These are phyloP conservation scores for Candida sp. DNA, from an alignment of 1,139 yeast species.

Conservation along the genomic window DNA sequence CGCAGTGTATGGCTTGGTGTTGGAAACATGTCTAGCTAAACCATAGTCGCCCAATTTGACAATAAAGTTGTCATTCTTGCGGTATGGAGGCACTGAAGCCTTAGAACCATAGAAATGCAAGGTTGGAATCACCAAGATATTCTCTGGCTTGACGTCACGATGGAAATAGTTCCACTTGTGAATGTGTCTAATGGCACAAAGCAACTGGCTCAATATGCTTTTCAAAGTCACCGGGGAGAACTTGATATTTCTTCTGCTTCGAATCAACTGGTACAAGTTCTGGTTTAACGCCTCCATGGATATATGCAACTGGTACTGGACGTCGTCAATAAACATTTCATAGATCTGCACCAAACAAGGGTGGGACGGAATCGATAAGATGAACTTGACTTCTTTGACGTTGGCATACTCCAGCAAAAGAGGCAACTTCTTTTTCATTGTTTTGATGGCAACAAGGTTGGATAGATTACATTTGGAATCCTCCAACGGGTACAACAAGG, in stretches of 20 bases:
- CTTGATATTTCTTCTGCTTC: slow-evolving; percentile 49
- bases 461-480: slow-evolving; percentile 27
- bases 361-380: slow-evolving; percentile 72
- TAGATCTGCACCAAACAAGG: slow-evolving; percentile 71
- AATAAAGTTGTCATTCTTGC: slow-evolving; percentile 53
- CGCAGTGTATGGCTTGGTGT: slow-evolving; percentile 64
- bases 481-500: slow-evolving; percentile 53
- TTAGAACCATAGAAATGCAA: slow-evolving; percentile 54
- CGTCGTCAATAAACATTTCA: slow-evolving; percentile 77
- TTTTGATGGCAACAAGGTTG: slow-evolving; percentile 81
- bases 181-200: slow-evolving; percentile 81
- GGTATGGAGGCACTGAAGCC: slow-evolving; percentile 40
- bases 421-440: slow-evolving; percentile 62
- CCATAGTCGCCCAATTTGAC: slow-evolving; percentile 95
- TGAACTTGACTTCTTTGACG: slow-evolving; percentile 79
- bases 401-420: slow-evolving; percentile 59
- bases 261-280: slow-evolving; percentile 76
- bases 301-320: slow-evolving; percentile 65
- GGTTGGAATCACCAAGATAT: slow-evolving; percentile 72
- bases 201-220: slow-evolving; percentile 70
- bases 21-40: slow-evolving; percentile 68
- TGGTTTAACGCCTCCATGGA: slow-evolving; percentile 92
- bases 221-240: slow-evolving; percentile 65
- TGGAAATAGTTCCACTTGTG: slow-evolving; percentile 80
- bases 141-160: slow-evolving; percentile 83